A percentile compares a stretch with the other conserved stretches of the same genome.
Conservation (phyloP, 805 yeast species). For the Vanderwaltozyma tropicalis region DNA sequence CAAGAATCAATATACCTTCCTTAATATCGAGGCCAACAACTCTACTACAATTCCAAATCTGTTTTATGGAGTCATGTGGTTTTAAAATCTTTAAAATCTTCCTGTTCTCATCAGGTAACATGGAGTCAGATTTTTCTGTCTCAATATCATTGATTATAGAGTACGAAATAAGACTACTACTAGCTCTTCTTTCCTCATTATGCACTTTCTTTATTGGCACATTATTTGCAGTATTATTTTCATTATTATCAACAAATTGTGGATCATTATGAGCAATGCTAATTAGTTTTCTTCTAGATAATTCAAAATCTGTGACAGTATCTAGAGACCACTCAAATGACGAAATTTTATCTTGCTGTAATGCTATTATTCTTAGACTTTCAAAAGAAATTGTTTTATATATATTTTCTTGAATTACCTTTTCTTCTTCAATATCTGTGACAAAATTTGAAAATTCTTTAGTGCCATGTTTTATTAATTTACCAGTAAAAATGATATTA, state of each 20-base stretch:
- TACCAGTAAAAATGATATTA: conserved; percentile 28
- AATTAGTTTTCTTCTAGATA: conserved; percentile 50
- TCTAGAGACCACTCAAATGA: conserved; percentile 41
- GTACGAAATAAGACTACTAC: conserved; percentile 23
- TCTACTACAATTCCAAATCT: conserved; percentile 65
- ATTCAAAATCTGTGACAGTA: conserved; percentile 55
- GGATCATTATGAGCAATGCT: neutral
- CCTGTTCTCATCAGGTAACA: conserved; percentile 52
- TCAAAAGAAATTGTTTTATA: conserved; percentile 40
- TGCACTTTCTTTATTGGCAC: too few relatives aligned
- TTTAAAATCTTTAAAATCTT: conserved; percentile 60
- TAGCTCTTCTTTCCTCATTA: conserved; percentile 8
- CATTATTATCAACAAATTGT: neutral
- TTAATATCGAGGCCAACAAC: conserved; percentile 66
- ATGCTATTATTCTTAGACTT: conserved; percentile 36
- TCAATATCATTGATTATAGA: conserved; percentile 39
- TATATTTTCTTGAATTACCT: conserved; percentile 31
- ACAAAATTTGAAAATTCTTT: conserved; percentile 41
- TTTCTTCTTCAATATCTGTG: conserved; percentile 50
- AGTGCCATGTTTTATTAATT: conserved; percentile 36
- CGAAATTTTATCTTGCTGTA: conserved; percentile 26
- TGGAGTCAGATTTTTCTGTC: conserved; percentile 24
- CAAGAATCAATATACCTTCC: conserved; percentile 67
- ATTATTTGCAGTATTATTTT: conserved; percentile 6
- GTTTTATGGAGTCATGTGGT: conserved; percentile 60